Percentiles rank a stretch among this genome's conserved stretches.
phyloP scores from a whole-genome alignment of 192 early-diverging fungal species.

The Pecoramyces ruminantium region DNA sequence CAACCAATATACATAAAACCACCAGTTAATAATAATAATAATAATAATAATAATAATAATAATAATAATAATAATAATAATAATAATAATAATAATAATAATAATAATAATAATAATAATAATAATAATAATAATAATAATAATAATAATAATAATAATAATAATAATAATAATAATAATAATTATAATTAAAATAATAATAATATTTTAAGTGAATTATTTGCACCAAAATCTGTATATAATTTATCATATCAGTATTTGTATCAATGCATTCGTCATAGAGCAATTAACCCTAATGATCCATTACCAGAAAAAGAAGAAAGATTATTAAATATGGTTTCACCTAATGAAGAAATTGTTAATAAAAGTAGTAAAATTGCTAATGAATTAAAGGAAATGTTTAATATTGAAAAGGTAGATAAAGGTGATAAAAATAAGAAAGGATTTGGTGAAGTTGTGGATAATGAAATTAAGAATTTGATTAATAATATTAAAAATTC shows the following conservation, averaged over 20 bases:
- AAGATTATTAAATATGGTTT: background rate
- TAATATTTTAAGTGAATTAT: background rate
- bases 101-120: too few species aligned
- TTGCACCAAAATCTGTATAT: background rate
- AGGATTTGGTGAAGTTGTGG: background rate
- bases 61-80: too few species aligned
- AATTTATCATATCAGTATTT: background rate
- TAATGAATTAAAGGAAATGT: background rate
- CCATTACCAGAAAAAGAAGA: background rate
- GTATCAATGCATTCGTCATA: background rate
- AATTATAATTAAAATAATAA: too few species aligned
- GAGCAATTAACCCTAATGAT: background rate
- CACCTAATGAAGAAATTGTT: background rate
- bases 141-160: too few species aligned
- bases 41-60: too few species aligned
- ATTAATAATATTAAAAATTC: background rate
- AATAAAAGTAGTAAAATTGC: background rate
- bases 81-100: too few species aligned
- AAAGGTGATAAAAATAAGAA: background rate
- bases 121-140: too few species aligned
- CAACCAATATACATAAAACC: too few species aligned
- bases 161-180: too few species aligned
- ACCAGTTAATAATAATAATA: too few species aligned
- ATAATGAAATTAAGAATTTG: background rate
- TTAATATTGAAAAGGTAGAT: background rate